phyloP scores from a whole-genome alignment of 371 early-diverging fungal species.

The Rhizopus delemar region DNA sequence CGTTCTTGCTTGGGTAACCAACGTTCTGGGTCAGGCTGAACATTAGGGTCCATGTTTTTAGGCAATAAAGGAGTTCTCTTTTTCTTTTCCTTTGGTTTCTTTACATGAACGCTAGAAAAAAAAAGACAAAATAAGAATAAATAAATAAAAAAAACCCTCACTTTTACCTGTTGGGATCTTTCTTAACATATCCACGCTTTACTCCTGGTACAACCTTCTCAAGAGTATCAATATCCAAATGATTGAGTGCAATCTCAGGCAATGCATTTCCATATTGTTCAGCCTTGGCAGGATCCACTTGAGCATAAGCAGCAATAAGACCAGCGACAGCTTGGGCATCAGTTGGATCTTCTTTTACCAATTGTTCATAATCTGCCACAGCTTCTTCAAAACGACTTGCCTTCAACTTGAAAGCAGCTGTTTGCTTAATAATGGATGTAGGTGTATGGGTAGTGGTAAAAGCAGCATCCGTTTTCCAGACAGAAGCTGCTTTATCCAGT shows the following conservation, averaged over 20 bases:
- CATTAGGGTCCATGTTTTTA: slow-evolving; percentile 55
- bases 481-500: slow-evolving; percentile 57
- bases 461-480: slow-evolving; percentile 53
- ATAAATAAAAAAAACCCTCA: background rate
- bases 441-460: slow-evolving; percentile 26
- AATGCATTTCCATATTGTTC: slow-evolving; percentile 68
- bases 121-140: background rate
- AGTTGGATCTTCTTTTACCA: slow-evolving; percentile 69
- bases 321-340: slow-evolving; percentile 71
- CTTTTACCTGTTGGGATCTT: slow-evolving; percentile 41
- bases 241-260: slow-evolving; percentile 46
- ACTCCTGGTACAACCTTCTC: slow-evolving; percentile 65
- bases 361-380: slow-evolving; percentile 66
- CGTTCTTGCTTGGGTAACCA: slow-evolving; percentile 77
- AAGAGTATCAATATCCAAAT: slow-evolving; percentile 55
- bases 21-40: slow-evolving; percentile 72
- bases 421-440: slow-evolving; percentile 61
- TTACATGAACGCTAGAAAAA: slow-evolving; percentile 16
- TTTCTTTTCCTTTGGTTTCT: slow-evolving; percentile 53
- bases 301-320: slow-evolving; percentile 67
- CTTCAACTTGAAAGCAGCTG: slow-evolving; percentile 71
- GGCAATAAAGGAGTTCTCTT: slow-evolving; percentile 68
- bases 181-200: slow-evolving; percentile 62
- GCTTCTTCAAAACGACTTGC: slow-evolving; percentile 64
- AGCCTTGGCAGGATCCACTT: slow-evolving; percentile 66